Evolutionary conservation across 2,329 filamentous ascomycete species (phyloP).

Genomic region (Colletotrichum sp.): DNA sequence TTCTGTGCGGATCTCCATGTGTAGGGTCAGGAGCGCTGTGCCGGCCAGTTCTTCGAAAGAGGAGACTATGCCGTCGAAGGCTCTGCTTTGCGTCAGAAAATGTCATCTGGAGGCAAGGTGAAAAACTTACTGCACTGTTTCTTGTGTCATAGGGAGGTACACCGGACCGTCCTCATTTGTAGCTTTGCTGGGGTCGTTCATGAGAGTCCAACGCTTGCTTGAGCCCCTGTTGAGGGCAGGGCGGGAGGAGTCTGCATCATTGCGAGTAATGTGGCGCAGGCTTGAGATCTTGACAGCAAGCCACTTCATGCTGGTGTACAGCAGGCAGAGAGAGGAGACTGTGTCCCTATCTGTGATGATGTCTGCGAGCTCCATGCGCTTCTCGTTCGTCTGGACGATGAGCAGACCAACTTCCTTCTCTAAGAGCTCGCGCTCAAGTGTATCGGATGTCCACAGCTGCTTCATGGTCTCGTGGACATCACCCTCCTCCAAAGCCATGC

Average conservation of each 20-base stretch:
- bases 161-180: slow-evolving; percentile 69
- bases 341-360: slow-evolving; percentile 90
- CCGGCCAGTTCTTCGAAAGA: slow-evolving; percentile 83
- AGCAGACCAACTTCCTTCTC: slow-evolving; percentile 66
- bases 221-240: slow-evolving; percentile 60
- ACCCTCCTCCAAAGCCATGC: slow-evolving; percentile 71
- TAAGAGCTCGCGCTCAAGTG: slow-evolving; percentile 60
- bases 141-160: slow-evolving; percentile 85
- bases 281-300: slow-evolving; percentile 82
- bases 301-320: slow-evolving; percentile 99
- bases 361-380: slow-evolving; percentile 74
- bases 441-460: slow-evolving; percentile 65
- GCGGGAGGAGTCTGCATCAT: slow-evolving; percentile 70
- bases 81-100: slow-evolving; percentile 48
- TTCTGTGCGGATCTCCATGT: slow-evolving; percentile 86
- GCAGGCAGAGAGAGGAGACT: slow-evolving; percentile 80
- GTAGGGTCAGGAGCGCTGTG: slow-evolving; percentile 82
- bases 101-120: background rate
- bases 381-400: slow-evolving; percentile 62
- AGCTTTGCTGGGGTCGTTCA: slow-evolving; percentile 66
- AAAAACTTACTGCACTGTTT: slow-evolving; percentile 75
- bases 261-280: slow-evolving; percentile 80
- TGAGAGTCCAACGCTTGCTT: slow-evolving; percentile 82
- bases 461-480: slow-evolving; percentile 76
- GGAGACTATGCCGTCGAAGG: slow-evolving; percentile 85